Conservation (phyloP, 2,329 filamentous ascomycete genomes). For the Ophiostoma sp. region DNA sequence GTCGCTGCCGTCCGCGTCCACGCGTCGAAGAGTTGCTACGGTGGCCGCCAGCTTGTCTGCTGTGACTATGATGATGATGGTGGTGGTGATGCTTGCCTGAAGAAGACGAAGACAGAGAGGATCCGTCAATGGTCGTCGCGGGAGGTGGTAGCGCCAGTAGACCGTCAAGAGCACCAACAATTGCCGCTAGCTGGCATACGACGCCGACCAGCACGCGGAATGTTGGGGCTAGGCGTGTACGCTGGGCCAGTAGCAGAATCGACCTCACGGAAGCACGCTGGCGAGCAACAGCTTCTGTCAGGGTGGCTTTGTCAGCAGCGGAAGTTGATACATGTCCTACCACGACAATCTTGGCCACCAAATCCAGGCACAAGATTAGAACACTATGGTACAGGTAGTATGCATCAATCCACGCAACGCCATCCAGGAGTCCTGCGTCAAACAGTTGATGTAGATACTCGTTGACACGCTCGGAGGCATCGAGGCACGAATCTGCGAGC, state of each 20-base stretch:
- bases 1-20: slow-evolving; percentile 11
- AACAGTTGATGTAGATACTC: slow-evolving; percentile 35
- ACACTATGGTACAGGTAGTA: slow-evolving; percentile 35
- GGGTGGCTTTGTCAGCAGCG: background rate
- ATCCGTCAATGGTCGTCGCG: slow-evolving; percentile 1
- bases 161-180: slow-evolving; percentile 23
- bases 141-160: slow-evolving; percentile 12
- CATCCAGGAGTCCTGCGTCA: slow-evolving; percentile 36
- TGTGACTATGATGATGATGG: background rate
- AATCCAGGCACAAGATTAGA: slow-evolving; percentile 24
- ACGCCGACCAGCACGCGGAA: slow-evolving; percentile 23
- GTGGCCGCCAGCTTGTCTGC: background rate
- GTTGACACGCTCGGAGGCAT: slow-evolving; percentile 34
- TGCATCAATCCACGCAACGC: slow-evolving; percentile 39
- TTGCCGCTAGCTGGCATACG: slow-evolving; percentile 22
- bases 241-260: slow-evolving; percentile 19
- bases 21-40: background rate
- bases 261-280: slow-evolving; percentile 20
- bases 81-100: slow-evolving; percentile 12
- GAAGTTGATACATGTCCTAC: background rate
- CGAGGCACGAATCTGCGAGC: slow-evolving; percentile 31
- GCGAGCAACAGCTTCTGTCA: background rate
- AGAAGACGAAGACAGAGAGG: background rate
- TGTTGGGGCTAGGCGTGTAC: slow-evolving; percentile 19
- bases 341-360: slow-evolving; percentile 20